Conservation (phyloP, 2,329 filamentous ascomycete species). For the Trichoderma endophyticum region DNA sequence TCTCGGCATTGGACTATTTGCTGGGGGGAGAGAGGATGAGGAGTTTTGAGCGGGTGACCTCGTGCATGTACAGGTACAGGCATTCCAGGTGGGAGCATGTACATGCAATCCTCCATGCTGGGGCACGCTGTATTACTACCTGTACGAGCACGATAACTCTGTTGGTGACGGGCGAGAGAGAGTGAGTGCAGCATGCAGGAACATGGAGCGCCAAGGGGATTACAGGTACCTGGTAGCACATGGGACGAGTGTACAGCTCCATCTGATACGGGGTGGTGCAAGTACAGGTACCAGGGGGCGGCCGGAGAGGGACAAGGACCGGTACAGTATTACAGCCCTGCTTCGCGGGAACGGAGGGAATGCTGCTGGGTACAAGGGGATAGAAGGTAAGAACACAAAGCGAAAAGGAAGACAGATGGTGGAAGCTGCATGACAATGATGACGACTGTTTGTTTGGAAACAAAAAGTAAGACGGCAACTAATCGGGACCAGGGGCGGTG, state of each 20-base stretch:
- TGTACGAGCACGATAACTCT: not conserved
- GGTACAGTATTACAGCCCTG: not conserved
- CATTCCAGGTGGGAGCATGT: not conserved
- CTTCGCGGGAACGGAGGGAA: not conserved
- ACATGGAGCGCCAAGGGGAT: slow-evolving; percentile 2
- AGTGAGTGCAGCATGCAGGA: slow-evolving; percentile 16
- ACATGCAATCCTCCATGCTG: not conserved
- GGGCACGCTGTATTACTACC: not conserved
- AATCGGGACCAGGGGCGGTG: not conserved
- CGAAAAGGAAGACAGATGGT: too few relatives aligned
- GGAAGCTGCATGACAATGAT: not conserved
- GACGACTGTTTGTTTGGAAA: not conserved
- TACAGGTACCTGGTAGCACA: not conserved
- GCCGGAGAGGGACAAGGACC: not conserved
- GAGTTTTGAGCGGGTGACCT: not conserved
- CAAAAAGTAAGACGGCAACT: not conserved
- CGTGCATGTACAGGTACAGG: not conserved
- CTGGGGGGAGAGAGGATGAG: not conserved
- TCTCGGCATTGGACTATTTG: not conserved
- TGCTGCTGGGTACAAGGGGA: not conserved
- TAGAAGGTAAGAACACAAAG: not conserved
- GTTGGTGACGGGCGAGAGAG: not conserved
- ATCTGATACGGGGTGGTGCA: not conserved
- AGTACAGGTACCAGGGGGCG: not conserved
- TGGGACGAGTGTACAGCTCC: not conserved